phyloP scores from a whole-genome alignment of 2,329 filamentous ascomycete genomes.

The Beauveria asiatica region DNA sequence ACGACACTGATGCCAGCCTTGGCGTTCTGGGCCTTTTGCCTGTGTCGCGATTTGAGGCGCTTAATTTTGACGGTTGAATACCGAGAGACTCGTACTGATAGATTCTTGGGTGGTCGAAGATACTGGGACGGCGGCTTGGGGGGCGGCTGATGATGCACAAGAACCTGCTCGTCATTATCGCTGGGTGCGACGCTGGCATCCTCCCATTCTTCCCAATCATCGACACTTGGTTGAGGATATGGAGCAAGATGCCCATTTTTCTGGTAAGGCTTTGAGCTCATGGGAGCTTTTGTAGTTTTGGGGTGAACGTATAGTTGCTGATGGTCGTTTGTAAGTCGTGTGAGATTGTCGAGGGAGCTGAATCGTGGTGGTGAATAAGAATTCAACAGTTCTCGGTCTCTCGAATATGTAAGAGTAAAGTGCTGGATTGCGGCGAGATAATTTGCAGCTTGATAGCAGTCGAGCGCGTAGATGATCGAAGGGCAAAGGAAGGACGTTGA shows the following conservation, averaged over 20 bases:
- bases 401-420: too few species aligned
- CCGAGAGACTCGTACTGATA: slow-evolving; percentile 21
- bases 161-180: slow-evolving; percentile 29
- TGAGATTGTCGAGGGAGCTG: neutral
- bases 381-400: too few species aligned
- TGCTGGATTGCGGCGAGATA: neutral
- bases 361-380: neutral
- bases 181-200: slow-evolving; percentile 38
- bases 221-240: slow-evolving; percentile 17
- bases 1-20: slow-evolving; percentile 59
- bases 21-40: slow-evolving; percentile 52
- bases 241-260: slow-evolving; percentile 14
- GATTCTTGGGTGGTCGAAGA: slow-evolving; percentile 7
- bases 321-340: neutral
- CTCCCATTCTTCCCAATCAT: slow-evolving; percentile 48
- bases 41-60: slow-evolving; percentile 48
- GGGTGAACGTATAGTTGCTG: slow-evolving; percentile 1
- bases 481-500: neutral
- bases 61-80: slow-evolving; percentile 32
- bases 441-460: slow-evolving; percentile 9
- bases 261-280: slow-evolving; percentile 10
- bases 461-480: neutral
- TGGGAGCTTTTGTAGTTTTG: neutral
- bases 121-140: neutral
- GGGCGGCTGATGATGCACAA: slow-evolving; percentile 15